Evolutionary conservation across 192 early-diverging fungal species (phyloP).

Genomic region (Coemansia erecta): DNA sequence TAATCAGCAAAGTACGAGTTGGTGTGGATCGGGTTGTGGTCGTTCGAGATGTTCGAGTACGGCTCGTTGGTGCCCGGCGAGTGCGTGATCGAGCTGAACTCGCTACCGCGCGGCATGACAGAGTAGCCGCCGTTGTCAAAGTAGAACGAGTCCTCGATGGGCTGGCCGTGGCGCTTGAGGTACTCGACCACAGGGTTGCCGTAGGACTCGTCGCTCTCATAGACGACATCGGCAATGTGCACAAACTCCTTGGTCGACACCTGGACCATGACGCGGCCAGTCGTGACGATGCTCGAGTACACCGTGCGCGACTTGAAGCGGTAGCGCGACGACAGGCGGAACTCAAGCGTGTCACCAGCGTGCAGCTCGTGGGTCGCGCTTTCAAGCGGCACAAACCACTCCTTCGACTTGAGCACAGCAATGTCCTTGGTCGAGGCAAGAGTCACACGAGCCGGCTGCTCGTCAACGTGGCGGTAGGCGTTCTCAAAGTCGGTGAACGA

Average conservation of each 20-base stretch:
- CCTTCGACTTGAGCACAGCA: conserved; percentile 85
- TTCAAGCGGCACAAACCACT: conserved; percentile 69
- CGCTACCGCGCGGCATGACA: conserved; percentile 81
- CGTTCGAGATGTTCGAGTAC: conserved; percentile 84
- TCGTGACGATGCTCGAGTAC: conserved; percentile 73
- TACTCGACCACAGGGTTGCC: conserved; percentile 92
- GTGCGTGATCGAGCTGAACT: conserved; percentile 82
- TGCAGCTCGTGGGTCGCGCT: conserved; percentile 56
- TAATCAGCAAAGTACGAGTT: conserved; percentile 93
- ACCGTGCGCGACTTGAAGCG: conserved; percentile 51
- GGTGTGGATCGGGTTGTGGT: conserved; percentile 96
- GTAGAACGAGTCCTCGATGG: conserved; percentile 85
- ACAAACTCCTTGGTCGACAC: conserved; percentile 80
- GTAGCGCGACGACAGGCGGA: conserved; percentile 53
- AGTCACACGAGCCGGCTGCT: conserved; percentile 77
- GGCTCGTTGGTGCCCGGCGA: conserved; percentile 83
- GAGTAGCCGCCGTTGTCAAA: conserved; percentile 92
- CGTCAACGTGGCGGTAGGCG: conserved; percentile 80
- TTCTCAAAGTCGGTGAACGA: conserved; percentile 82
- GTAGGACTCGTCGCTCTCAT: conserved; percentile 68
- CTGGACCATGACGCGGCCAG: conserved; percentile 71
- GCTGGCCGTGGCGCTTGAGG: conserved; percentile 78
- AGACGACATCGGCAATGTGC: conserved; percentile 78
- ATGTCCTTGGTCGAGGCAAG: conserved; percentile 79
- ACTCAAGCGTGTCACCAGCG: conserved; percentile 55